Evolutionary conservation across 2,329 filamentous ascomycete species (phyloP).

Genomic region (Trichoderma koningiopsis): DNA sequence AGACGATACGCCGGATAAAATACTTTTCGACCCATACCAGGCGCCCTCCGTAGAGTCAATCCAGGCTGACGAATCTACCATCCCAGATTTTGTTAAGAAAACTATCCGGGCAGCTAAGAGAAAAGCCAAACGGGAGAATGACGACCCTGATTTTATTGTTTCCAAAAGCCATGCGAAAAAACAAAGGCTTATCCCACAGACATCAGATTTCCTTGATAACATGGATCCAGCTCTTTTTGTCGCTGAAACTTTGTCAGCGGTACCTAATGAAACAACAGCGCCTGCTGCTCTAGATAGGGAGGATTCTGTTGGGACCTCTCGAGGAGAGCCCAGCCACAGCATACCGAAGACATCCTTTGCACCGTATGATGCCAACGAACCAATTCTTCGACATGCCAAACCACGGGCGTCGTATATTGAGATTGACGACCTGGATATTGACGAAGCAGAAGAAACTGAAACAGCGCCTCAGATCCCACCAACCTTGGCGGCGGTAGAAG

Average conservation of each 20-base stretch:
- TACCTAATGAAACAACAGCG: slow-evolving; percentile 27
- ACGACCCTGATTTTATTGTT: slow-evolving; percentile 56
- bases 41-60: slow-evolving; percentile 51
- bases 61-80: slow-evolving; percentile 47
- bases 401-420: slow-evolving; percentile 56
- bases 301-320: slow-evolving; percentile 21
- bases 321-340: slow-evolving; percentile 27
- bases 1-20: slow-evolving; percentile 58
- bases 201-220: slow-evolving; percentile 41
- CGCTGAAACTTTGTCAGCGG: slow-evolving; percentile 14
- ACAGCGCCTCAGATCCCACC: slow-evolving; percentile 28
- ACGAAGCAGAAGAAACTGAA: slow-evolving; percentile 48
- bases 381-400: slow-evolving; percentile 54
- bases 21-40: slow-evolving; percentile 62
- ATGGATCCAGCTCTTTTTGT: slow-evolving; percentile 58
- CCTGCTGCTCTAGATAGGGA: slow-evolving; percentile 26
- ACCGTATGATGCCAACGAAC: slow-evolving; percentile 49
- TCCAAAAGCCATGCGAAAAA: slow-evolving; percentile 50
- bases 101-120: slow-evolving; percentile 56
- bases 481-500: background rate
- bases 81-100: slow-evolving; percentile 59
- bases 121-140: slow-evolving; percentile 54
- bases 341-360: slow-evolving; percentile 31
- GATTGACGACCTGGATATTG: slow-evolving; percentile 45
- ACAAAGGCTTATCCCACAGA: slow-evolving; percentile 33